phyloP scores from a whole-genome alignment of 129 eudicot species.

The Pittosporum tobira region DNA sequence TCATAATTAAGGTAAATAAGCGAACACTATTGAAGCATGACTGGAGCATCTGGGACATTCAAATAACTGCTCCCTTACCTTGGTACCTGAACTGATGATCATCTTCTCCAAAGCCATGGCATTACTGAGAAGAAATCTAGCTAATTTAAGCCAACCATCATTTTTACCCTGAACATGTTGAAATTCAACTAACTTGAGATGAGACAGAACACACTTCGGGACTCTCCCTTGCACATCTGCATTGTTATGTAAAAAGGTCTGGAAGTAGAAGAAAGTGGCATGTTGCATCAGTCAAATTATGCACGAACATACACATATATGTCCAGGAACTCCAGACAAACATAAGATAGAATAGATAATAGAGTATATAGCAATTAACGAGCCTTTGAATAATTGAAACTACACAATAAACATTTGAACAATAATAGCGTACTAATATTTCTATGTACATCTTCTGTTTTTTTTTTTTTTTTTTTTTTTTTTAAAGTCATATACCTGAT shows the following conservation, averaged over 20 bases:
- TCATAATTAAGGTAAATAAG: no score
- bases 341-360: no score
- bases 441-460: no score
- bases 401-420: no score
- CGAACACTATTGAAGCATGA: neutral
- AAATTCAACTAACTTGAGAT: neutral
- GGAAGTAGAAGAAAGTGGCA: neutral
- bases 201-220: neutral
- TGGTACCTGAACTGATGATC: neutral
- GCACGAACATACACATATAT: no score
- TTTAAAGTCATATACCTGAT: neutral
- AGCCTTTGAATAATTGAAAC: no score
- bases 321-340: no score
- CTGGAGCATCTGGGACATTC: neutral
- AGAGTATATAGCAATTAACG: no score
- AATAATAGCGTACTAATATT: no score
- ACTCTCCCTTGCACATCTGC: neutral
- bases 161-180: neutral
- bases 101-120: neutral
- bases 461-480: no score
- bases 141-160: neutral
- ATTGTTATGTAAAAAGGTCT: neutral
- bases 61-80: neutral
- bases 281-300: neutral
- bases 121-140: neutral